Conservation (phyloP, 106 monocot genomes). For the Hemerocallis citrina region DNA sequence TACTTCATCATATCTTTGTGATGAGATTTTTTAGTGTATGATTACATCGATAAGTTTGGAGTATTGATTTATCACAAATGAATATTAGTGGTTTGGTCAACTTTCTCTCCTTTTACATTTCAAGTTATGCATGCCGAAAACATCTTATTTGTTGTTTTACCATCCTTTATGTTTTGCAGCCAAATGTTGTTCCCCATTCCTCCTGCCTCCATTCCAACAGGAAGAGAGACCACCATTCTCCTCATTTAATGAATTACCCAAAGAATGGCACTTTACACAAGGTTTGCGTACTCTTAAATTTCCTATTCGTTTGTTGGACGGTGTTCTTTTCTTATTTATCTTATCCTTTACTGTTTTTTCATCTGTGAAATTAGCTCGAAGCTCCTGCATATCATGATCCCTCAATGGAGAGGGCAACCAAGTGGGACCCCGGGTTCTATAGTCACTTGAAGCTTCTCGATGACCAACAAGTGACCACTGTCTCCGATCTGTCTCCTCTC, state of each 20-base stretch:
- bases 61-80: not conserved
- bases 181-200: not conserved
- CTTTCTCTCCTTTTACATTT: too few species aligned
- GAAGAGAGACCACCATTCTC: slow-evolving; percentile 13
- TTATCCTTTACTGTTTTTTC: not conserved
- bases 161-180: slow-evolving; percentile 7
- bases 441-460: slow-evolving; percentile 37
- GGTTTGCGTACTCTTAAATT: slow-evolving; percentile 14
- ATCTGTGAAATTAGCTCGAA: slow-evolving; percentile 41
- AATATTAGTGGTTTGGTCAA: not conserved
- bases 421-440: slow-evolving; percentile 67
- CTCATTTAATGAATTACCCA: slow-evolving; percentile 5
- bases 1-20: too few species aligned
- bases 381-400: slow-evolving; percentile 26
- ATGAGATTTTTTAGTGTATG: too few species aligned
- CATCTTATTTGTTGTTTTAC: not conserved
- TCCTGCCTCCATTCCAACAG: not conserved
- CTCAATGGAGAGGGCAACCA: slow-evolving; percentile 63
- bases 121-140: too few species aligned
- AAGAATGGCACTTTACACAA: slow-evolving; percentile 34
- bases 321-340: not conserved
- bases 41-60: too few species aligned
- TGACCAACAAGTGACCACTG: slow-evolving; percentile 24
- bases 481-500: slow-evolving; percentile 38
- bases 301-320: not conserved